Conservation (phyloP, 192 early-diverging fungal species). For the Linnemannia exigua region DNA sequence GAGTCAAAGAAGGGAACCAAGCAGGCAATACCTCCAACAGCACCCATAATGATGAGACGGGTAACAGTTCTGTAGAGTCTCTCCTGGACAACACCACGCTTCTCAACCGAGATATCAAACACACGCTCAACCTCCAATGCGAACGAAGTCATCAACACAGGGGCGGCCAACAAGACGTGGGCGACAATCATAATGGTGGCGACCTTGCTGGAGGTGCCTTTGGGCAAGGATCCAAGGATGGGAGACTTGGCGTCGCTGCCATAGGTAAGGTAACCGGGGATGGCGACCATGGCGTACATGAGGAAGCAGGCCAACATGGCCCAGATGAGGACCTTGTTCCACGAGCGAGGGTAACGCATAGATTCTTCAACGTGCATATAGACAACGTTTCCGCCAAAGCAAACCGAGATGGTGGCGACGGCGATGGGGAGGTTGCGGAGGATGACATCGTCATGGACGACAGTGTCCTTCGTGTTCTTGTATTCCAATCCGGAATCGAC, state of each 20-base stretch:
- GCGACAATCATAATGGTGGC: slow-evolving; percentile 72
- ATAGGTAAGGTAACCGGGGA: slow-evolving; percentile 75
- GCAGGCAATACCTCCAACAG: slow-evolving; percentile 59
- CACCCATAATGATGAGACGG: slow-evolving; percentile 61
- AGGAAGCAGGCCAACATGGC: slow-evolving; percentile 68
- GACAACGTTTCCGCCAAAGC: slow-evolving; percentile 79
- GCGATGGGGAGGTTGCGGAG: slow-evolving; percentile 71
- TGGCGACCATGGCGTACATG: slow-evolving; percentile 75
- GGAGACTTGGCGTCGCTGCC: slow-evolving; percentile 68
- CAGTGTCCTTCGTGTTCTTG: slow-evolving; percentile 56
- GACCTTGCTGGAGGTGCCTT: slow-evolving; percentile 60
- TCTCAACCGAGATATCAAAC: slow-evolving; percentile 57
- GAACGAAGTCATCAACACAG: slow-evolving; percentile 76
- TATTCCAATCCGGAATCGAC: slow-evolving; percentile 64
- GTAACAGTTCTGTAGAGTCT: slow-evolving; percentile 60
- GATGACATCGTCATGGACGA: slow-evolving; percentile 57
- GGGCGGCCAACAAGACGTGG: slow-evolving; percentile 77
- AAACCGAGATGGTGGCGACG: slow-evolving; percentile 75
- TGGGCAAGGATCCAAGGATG: slow-evolving; percentile 70
- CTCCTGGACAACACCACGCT: slow-evolving; percentile 51
- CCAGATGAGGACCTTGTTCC: slow-evolving; percentile 66
- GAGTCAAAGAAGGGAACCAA: slow-evolving; percentile 72
- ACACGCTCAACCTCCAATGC: slow-evolving; percentile 72
- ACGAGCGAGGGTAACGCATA: slow-evolving; percentile 70
- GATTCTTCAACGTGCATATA: slow-evolving; percentile 79